These are phyloP conservation scores for Phaeodactylum tricornutum DNA, from an alignment of 108 stramenopile species.

Conservation along the genomic window DNA sequence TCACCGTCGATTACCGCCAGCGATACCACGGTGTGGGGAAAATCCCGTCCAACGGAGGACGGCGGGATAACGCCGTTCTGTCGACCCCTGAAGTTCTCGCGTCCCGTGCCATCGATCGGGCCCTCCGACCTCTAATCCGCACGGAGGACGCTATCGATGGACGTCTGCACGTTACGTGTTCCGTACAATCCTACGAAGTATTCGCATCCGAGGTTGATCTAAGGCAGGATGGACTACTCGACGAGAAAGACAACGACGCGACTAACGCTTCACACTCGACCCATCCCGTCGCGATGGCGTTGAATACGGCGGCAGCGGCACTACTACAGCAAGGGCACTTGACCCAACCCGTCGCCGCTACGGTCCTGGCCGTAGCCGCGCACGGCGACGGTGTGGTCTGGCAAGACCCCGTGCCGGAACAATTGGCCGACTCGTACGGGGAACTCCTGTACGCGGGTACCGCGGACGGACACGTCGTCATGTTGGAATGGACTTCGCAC, in stretches of 20 bases:
- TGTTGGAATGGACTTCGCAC: slow-evolving; percentile 29
- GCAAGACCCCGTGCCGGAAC: slow-evolving; percentile 12
- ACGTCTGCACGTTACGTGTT: slow-evolving; percentile 23
- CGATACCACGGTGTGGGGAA: slow-evolving; percentile 54
- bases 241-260: too few species aligned
- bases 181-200: slow-evolving; percentile 1
- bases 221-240: slow-evolving; percentile 7
- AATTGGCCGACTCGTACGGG: slow-evolving; percentile 2
- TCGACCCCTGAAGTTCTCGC: slow-evolving; percentile 52
- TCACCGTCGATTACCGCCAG: slow-evolving; percentile 55
- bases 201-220: too few species aligned
- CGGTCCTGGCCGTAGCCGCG: slow-evolving; percentile 24
- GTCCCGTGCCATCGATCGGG: slow-evolving; percentile 47
- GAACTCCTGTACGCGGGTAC: slow-evolving; percentile 58
- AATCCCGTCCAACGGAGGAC: slow-evolving; percentile 32
- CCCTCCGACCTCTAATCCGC: slow-evolving; percentile 42
- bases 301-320: slow-evolving; percentile 78
- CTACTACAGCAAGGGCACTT: slow-evolving; percentile 48
- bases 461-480: slow-evolving; percentile 31
- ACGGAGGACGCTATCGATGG: background rate
- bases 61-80: slow-evolving; percentile 34
- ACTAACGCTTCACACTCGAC: too few species aligned
- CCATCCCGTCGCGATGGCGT: slow-evolving; percentile 48
- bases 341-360: slow-evolving; percentile 46
- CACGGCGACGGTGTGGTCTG: slow-evolving; percentile 16